Base-by-base conservation (phyloP, 352 stramenopile genomes). In the Phytophthora megakarya region DNA sequence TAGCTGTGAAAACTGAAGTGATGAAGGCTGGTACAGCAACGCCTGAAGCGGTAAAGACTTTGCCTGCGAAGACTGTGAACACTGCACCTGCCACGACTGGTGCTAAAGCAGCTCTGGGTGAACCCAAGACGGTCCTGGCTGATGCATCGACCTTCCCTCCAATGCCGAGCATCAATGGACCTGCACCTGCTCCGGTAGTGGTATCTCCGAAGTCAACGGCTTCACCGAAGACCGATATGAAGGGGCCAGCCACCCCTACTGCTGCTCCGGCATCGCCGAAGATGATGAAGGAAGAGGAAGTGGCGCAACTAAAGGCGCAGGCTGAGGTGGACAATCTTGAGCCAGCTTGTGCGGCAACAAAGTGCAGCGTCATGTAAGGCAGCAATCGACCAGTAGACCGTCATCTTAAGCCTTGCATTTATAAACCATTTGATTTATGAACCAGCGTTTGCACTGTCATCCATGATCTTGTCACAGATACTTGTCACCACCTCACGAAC, bases 361-460 rank as follows among this genome's bases (percentile, higher is more conserved):
- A 72, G 52, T 90, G 81, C 75, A 53, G 57, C 60, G 50, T 90
- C 76, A 88, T 88, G 81, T 90, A 79, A 54, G 15, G 39, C 33
- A 43, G 21, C n/a, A 28, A 40, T 51, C 28, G 18, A 19, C 23
- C 37, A 23, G 46, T 58, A 47, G 37, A 60, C 48, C 39, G 44
- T 38, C 30, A 46, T n/a, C 16, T n/a, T n/a, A 64, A 9, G 19
- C 52, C 12, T 52, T 65, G 37, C 64, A 65, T 57, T 32, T 47
- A 61, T 62, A 64, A 65, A 55, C 42, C 49, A 61, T 66, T 65
- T 67, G 58, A 61, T 66, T 65, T 67, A 64, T 68, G 44, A 64
- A 38, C 52, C 42, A 30, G 16, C 35, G n/a, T n/a, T 30, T 69
- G 12, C 21, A 11, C 5, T 49, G 12, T 54, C 44, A 13, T 70